Base-by-base conservation (phyloP, 192 early-diverging fungal genomes). In the Umbelopsis isabellina region DNA sequence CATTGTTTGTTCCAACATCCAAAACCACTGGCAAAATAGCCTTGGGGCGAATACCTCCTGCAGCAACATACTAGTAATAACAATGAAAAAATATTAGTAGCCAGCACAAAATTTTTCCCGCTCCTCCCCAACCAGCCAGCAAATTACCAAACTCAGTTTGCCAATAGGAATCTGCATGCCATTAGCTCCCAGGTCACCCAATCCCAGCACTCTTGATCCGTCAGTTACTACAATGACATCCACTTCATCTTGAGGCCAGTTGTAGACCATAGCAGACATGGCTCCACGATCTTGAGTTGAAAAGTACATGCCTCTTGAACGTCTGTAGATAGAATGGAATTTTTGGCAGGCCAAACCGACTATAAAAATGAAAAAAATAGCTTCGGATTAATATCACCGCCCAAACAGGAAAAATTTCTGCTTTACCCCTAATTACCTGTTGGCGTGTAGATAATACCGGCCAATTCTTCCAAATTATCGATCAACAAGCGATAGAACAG, bases 191-290 rank as follows among this genome's bases (percentile, higher is more conserved):
- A 79, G 51, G 44, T 79, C 77, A 68, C 77, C 77, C 41, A 79
- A 65, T 46, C 77, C 77, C n/a, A 79, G 65, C 20, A 79, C 77
- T 46, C 77, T 41, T 4, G 69, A 72, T 53, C 77, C 77, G 25
- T 79, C 77, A 10, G 77, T 79, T 11, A 79, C 77, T 2, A 79
- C 77, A 70, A 79, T 79, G 3, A 79, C 77, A 53, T 79, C 68
- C 58, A 85, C 84, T 75, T 85, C 81, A 72, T 85, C 84, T 45
- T 85, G 84, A 46, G 84, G 84, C 84, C 84, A 85, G 68, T 85
- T 85, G 46, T 83, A 78, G 20, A 83, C 78, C 84, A 85, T 85
- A 22, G 84, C 81, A 46, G 84, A 82, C 84, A 85, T 85, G 46
- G 72, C 52, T 44, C 84, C 84, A 61, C 81, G 77, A 51, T 85